These are phyloP conservation scores for Starmerella potacharoeniae DNA, from an alignment of 805 yeast species.

Conservation along the genomic window DNA sequence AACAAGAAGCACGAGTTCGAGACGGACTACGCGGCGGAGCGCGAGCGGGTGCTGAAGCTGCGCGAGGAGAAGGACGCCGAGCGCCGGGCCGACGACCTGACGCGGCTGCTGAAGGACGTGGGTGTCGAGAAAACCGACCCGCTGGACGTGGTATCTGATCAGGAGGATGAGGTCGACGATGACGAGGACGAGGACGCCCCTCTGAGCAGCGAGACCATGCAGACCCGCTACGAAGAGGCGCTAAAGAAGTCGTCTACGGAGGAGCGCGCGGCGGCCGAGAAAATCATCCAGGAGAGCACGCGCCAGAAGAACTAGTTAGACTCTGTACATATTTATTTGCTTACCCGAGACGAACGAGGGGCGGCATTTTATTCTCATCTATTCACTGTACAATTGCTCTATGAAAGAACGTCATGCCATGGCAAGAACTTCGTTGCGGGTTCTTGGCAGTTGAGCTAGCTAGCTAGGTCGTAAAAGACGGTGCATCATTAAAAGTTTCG, in stretches of 20 bases:
- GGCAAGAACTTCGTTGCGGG: too few species aligned
- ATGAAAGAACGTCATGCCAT: too few species aligned
- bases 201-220: neutral
- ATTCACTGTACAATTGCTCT: too few species aligned
- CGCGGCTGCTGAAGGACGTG: conserved; percentile 72
- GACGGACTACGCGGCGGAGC: conserved; percentile 69
- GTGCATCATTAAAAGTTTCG: too few species aligned
- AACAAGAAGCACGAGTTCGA: conserved; percentile 79
- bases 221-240: conserved; percentile 15
- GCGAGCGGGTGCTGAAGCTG: conserved; percentile 66
- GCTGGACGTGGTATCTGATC: conserved; percentile 44
- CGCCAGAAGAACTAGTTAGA: neutral
- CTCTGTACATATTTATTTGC: neutral
- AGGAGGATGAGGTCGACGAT: conserved; percentile 34
- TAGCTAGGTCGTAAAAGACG: too few species aligned
- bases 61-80: conserved; percentile 65
- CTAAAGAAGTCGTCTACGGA: conserved; percentile 27
- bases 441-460: too few species aligned
- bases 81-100: conserved; percentile 59
- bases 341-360: too few species aligned
- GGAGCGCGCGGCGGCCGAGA: conserved; percentile 17
- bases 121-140: conserved; percentile 47
- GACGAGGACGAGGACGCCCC: conserved; percentile 15
- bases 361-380: too few species aligned
- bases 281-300: conserved; percentile 11